Percentiles rank a stretch among this genome's conserved stretches.
These are phyloP conservation scores for Aspergillus piperis DNA, from an alignment of 2,329 filamentous ascomycete genomes.

Conservation along the genomic window DNA sequence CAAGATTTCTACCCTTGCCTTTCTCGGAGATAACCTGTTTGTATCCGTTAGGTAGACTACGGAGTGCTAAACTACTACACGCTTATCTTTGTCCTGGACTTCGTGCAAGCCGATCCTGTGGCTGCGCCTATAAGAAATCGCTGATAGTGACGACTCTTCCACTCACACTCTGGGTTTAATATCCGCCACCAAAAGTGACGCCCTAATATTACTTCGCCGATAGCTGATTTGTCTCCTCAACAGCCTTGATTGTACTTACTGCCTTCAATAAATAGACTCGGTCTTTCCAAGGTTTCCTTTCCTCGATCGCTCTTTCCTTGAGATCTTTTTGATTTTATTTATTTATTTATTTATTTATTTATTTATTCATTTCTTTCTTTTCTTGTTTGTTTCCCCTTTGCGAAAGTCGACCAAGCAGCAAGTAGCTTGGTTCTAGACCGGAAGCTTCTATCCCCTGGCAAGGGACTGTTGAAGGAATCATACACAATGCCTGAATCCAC, in stretches of 20 bases:
- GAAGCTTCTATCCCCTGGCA: background rate
- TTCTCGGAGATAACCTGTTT: background rate
- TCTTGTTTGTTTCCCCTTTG: too few relatives aligned
- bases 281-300: background rate
- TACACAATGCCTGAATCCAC: slow-evolving; percentile 2
- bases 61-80: background rate
- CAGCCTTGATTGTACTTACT: background rate
- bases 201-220: background rate
- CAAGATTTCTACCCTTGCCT: background rate
- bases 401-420: background rate
- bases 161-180: background rate
- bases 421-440: background rate
- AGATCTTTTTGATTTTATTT: too few relatives aligned
- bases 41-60: background rate
- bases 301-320: background rate
- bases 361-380: too few relatives aligned
- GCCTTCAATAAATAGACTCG: background rate
- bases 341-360: too few relatives aligned
- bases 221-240: background rate
- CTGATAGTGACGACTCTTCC: background rate
- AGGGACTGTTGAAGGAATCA: background rate
- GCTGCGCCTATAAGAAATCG: background rate
- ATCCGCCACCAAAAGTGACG: background rate
- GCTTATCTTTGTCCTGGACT: slow-evolving; percentile 1
- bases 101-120: background rate